Evolutionary conservation across 2,329 filamentous ascomycete species (phyloP).

Genomic region (Clonostachys rosea): DNA sequence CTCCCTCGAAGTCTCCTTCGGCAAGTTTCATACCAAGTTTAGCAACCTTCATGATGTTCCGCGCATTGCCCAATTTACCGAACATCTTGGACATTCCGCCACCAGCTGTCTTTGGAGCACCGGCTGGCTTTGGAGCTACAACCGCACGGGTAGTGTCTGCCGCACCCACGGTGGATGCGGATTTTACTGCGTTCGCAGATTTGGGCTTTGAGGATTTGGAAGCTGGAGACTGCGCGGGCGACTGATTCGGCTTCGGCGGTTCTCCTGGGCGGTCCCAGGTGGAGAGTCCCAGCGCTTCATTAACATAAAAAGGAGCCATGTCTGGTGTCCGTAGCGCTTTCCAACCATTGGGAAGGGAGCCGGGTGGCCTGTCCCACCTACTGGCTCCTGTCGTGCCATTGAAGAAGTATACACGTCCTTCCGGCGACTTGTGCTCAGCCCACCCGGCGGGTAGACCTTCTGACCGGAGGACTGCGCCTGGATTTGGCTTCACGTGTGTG

Average conservation of each 20-base stretch:
- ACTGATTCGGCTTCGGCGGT: constrained; percentile 7
- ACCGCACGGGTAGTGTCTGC: not conserved
- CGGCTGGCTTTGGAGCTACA: not conserved
- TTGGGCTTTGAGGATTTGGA: not conserved
- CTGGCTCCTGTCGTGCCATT: constrained; percentile 11
- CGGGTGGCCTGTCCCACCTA: constrained; percentile 13
- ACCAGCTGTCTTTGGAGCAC: not conserved
- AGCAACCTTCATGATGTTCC: constrained; percentile 14
- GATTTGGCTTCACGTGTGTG: constrained; percentile 14
- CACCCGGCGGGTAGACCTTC: constrained; percentile 12
- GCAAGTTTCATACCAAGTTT: constrained; percentile 1
- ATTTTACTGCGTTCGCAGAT: not conserved
- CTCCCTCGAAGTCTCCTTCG: constrained; percentile 1
- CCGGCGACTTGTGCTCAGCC: constrained; percentile 13
- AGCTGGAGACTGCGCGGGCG: not conserved
- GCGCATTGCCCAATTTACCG: constrained; percentile 16
- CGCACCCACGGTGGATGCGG: not conserved
- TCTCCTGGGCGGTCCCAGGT: constrained; percentile 19
- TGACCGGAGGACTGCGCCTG: constrained; percentile 3
- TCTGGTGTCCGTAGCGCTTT: constrained; percentile 16
- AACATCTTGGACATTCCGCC: constrained; percentile 9
- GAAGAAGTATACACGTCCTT: constrained; percentile 14
- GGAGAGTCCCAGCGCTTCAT: constrained; percentile 14
- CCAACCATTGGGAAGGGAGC: constrained; percentile 14
- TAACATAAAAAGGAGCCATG: constrained; percentile 14